Evolutionary conservation across 2,329 filamentous ascomycete species (phyloP).

Genomic region (Ophiostoma angusticollis): DNA sequence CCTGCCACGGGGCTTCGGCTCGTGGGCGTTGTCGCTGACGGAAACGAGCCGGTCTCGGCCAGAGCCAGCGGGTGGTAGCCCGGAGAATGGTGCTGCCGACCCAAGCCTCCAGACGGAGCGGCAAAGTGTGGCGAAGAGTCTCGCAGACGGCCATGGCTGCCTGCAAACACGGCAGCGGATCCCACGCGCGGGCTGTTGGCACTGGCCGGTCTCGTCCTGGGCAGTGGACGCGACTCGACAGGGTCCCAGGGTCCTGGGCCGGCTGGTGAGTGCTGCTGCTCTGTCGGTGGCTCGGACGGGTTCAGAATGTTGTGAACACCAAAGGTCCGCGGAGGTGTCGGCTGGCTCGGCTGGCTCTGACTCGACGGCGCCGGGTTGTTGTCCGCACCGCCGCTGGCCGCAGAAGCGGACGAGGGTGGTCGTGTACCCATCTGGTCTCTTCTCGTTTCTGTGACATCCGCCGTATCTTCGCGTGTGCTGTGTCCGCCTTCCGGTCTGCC

Average conservation of each 20-base stretch:
- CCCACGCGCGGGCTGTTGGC: slow-evolving; percentile 4
- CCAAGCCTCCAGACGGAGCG: background rate
- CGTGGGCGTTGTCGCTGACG: background rate
- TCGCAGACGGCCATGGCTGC: background rate
- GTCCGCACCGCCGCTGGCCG: background rate
- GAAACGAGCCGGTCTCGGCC: slow-evolving; percentile 12
- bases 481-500: background rate
- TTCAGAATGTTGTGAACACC: slow-evolving; percentile 34
- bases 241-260: slow-evolving; percentile 3
- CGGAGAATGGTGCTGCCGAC: background rate
- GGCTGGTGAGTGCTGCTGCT: slow-evolving; percentile 1
- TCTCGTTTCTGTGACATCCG: too few relatives aligned
- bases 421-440: too few relatives aligned
- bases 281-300: slow-evolving; percentile 23
- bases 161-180: background rate
- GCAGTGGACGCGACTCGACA: slow-evolving; percentile 10
- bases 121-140: background rate
- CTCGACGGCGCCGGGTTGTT: too few relatives aligned
- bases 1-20: background rate
- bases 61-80: background rate
- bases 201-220: slow-evolving; percentile 9
- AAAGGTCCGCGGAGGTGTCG: slow-evolving; percentile 22
- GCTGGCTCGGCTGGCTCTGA: slow-evolving; percentile 17
- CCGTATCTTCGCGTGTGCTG: background rate
- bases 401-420: too few relatives aligned